phyloP scores from a whole-genome alignment of 2,329 filamentous ascomycete genomes.

The Paecilomyces niveus region DNA sequence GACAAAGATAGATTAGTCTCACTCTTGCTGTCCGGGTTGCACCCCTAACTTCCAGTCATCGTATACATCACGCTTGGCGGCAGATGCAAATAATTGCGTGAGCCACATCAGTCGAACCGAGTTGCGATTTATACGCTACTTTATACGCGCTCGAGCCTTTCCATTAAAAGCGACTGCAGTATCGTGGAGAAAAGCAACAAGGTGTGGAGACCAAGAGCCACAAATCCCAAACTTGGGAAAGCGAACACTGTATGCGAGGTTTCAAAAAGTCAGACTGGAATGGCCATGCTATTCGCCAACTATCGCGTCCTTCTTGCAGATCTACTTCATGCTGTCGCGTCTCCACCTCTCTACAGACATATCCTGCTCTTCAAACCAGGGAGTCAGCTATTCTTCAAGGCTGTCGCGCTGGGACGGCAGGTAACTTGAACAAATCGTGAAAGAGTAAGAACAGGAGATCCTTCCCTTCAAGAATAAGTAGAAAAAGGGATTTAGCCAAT shows the following conservation, averaged over 20 bases:
- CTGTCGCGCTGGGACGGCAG: background rate
- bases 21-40: background rate
- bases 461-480: no score
- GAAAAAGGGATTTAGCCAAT: no score
- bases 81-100: background rate
- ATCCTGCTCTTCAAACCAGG: background rate
- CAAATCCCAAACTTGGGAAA: background rate
- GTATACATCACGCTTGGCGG: background rate
- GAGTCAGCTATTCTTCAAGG: background rate
- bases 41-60: background rate
- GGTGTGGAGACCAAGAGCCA: background rate
- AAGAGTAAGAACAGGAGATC: background rate
- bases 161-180: background rate
- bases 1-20: background rate
- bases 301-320: background rate
- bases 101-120: background rate
- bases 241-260: background rate
- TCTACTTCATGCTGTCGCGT: background rate
- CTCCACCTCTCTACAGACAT: background rate
- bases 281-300: background rate
- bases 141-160: background rate
- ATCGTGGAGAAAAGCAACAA: background rate
- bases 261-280: background rate
- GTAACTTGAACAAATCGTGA: background rate
- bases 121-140: background rate